These are phyloP conservation scores for Selenicereus undatus DNA, from an alignment of 148 eudicot species.

Conservation along the genomic window DNA sequence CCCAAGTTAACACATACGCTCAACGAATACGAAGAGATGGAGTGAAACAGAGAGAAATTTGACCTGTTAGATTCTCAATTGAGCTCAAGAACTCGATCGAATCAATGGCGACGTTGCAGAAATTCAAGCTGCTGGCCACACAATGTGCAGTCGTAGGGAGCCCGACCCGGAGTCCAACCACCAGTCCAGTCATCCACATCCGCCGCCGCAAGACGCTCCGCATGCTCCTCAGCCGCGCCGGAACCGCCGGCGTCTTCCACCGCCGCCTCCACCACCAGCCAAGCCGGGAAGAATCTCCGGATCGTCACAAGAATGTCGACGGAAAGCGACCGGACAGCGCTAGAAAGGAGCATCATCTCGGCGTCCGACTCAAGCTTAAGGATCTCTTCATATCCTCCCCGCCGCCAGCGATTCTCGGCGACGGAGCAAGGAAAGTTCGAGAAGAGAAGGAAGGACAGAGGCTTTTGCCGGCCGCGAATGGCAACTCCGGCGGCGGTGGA, in stretches of 20 bases:
- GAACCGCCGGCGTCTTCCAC: conserved; percentile 17
- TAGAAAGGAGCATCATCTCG: conserved; percentile 25
- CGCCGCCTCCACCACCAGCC: conserved; percentile 28
- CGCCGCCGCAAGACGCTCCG: conserved; percentile 95
- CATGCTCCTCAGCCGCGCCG: conserved; percentile 62
- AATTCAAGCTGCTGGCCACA: conserved; percentile 76
- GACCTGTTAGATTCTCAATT: background rate
- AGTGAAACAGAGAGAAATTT: background rate
- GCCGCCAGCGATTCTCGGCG: conserved; percentile 30
- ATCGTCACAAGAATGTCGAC: background rate
- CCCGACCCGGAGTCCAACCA: conserved; percentile 69
- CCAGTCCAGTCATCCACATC: conserved; percentile 86
- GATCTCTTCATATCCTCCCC: conserved; percentile 77
- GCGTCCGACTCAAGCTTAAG: conserved; percentile 56
- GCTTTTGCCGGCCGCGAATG: conserved; percentile 13
- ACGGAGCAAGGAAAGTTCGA: conserved; percentile 13
- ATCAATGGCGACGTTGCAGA: conserved; percentile 70
- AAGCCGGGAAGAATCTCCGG: conserved; percentile 28
- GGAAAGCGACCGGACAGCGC: background rate
- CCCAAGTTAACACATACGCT: background rate
- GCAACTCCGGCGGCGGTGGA: conserved; percentile 15
- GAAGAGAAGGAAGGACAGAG: conserved; percentile 25
- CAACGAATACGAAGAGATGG: background rate
- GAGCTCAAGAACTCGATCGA: background rate
- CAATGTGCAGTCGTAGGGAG: conserved; percentile 74